A percentile compares a stretch with the other conserved stretches of the same genome.
These are phyloP conservation scores for Talaromyces borbonicus DNA, from an alignment of 495 filamentous ascomycete species.

Conservation along the genomic window DNA sequence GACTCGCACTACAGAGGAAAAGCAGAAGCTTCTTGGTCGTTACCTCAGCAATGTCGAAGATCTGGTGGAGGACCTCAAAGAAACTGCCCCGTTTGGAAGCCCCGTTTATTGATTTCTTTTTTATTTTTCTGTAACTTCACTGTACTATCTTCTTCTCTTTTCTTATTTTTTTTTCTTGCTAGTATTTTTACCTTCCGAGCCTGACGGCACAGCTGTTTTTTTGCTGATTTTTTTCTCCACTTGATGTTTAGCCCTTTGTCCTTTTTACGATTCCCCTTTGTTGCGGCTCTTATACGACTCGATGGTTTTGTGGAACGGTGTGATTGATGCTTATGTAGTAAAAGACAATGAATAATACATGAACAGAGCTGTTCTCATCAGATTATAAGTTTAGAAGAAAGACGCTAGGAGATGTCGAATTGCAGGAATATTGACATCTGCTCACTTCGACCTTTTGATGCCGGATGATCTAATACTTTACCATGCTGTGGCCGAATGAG, in stretches of 20 bases:
- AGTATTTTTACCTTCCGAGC: neutral
- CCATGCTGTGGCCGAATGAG: too few species aligned
- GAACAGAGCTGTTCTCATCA: too few species aligned
- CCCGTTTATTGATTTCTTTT: conserved; percentile 28
- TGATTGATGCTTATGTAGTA: neutral
- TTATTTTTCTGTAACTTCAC: conserved; percentile 9
- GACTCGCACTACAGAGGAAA: conserved; percentile 73
- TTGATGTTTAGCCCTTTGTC: conserved; percentile 4
- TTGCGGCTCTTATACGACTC: conserved; percentile 4
- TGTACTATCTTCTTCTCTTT: conserved; percentile 12
- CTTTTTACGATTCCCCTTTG: conserved; percentile 6
- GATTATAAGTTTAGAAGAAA: too few species aligned
- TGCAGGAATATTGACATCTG: too few species aligned
- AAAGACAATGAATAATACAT: neutral
- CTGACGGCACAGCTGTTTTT: too few species aligned
- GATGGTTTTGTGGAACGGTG: conserved; percentile 1
- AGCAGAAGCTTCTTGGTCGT: conserved; percentile 69
- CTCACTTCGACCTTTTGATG: too few species aligned
- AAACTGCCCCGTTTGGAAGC: conserved; percentile 49
- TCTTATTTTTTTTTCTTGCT: conserved; percentile 6
- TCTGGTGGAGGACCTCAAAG: conserved; percentile 79
- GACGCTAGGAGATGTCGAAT: too few species aligned
- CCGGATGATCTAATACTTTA: too few species aligned
- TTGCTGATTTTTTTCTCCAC: conserved; percentile 10
- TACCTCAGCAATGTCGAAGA: conserved; percentile 88